Evolutionary conservation across 192 early-diverging fungal genomes (phyloP).

Genomic region (Glomus cerebriforme): DNA sequence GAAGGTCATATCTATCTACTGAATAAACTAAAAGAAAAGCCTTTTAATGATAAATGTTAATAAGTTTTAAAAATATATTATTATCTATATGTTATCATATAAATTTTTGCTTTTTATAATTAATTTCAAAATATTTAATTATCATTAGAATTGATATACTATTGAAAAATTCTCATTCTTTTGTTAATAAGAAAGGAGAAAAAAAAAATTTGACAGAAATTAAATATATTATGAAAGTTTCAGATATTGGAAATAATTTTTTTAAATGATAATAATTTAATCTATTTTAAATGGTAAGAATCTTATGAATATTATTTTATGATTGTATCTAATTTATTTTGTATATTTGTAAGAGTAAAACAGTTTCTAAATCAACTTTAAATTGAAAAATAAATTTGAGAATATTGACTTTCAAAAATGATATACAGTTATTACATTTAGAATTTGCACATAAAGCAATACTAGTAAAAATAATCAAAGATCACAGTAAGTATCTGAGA

Average conservation of each 20-base stretch:
- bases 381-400: conserved; percentile 32
- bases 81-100: conserved; percentile 25
- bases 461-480: conserved; percentile 28
- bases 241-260: conserved; percentile 30
- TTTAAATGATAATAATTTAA: conserved; percentile 18
- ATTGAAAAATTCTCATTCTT: conserved; percentile 16
- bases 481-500: conserved; percentile 23
- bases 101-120: not conserved
- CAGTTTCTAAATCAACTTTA: conserved; percentile 26
- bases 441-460: conserved; percentile 21
- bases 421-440: conserved; percentile 16
- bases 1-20: conserved; percentile 5
- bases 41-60: not conserved
- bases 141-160: conserved; percentile 31
- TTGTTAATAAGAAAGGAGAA: conserved; percentile 30
- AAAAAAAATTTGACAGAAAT: conserved; percentile 30
- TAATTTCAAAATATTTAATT: conserved; percentile 22
- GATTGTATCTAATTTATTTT: conserved; percentile 5
- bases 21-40: conserved; percentile 14
- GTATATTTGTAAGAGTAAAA: not conserved
- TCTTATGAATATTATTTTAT: not conserved
- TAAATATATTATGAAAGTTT: conserved; percentile 27
- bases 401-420: conserved; percentile 12
- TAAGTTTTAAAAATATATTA: conserved; percentile 33
- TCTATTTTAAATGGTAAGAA: conserved; percentile 29